A percentile compares a stretch with the other conserved stretches of the same genome.
These are phyloP conservation scores for Geotrichum restrictum DNA, from an alignment of 1,139 yeast genomes.

Conservation along the genomic window DNA sequence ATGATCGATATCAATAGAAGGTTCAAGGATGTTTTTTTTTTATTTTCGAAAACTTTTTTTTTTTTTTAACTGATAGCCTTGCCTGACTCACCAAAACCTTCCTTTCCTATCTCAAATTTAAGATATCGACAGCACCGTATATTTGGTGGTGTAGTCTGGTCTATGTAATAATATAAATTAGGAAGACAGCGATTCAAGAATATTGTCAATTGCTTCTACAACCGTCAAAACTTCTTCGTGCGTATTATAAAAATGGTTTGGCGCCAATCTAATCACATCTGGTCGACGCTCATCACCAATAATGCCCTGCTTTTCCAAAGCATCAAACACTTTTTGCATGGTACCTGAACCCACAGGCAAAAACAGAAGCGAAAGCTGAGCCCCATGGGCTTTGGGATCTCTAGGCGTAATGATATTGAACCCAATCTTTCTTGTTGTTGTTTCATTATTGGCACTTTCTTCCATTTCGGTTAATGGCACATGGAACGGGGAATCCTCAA, in stretches of 20 bases:
- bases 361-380: constrained; percentile 74
- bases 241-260: constrained; percentile 76
- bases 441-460: too few species aligned
- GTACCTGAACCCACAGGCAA: constrained; percentile 49
- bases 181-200: constrained; percentile 32
- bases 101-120: too few species aligned
- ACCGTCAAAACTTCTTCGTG: constrained; percentile 58
- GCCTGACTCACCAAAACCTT: too few species aligned
- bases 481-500: constrained; percentile 44
- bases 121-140: too few species aligned
- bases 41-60: neutral
- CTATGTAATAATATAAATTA: too few species aligned
- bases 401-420: constrained; percentile 74
- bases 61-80: too few species aligned
- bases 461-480: constrained; percentile 36
- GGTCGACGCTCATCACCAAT: constrained; percentile 89
- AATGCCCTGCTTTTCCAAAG: constrained; percentile 53
- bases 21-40: too few species aligned
- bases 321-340: constrained; percentile 59
- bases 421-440: constrained; percentile 37
- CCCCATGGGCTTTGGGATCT: constrained; percentile 59
- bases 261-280: constrained; percentile 79
- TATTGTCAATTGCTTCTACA: constrained; percentile 46
- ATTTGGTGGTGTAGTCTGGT: too few species aligned
- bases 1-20: too few species aligned